Evolutionary conservation across 768 basidiomycete genomes (phyloP), one percentile per base, ranked within the genome.

Genomic region (Hericium coralloides): DNA sequence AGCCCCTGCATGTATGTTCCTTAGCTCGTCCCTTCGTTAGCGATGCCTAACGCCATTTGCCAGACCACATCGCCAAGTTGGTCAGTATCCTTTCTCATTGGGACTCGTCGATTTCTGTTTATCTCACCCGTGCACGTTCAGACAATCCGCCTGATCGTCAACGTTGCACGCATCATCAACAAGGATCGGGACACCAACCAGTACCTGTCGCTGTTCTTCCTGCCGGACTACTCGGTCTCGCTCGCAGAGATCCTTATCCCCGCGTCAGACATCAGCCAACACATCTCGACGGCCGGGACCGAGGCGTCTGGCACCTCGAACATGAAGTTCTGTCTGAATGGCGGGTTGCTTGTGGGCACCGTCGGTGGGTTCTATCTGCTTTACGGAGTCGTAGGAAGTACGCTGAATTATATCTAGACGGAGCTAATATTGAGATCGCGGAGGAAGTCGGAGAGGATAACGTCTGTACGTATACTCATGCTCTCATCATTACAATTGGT

Each of bases 221-320:
- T 99, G 18, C 95, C 97, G 0, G 95, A 98, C 69, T 99, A 99
- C 73, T 88, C 85, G 1, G 92, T 89, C 39, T 87, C 87, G 49
- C 70, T 89, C 49, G 88, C 90, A 1, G 90, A 92, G 67, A 74
- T 94, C 22, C 76, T 94, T 63, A 89, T 93, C 58, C 90, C 89
- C n/a, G 90, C 95, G 12, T 87, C 89, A 26, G 94, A 98, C 69
- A 89, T 98, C 74, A 87, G 84, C 59, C 92, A 97, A 67, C 95
- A 98, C 70, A 98, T 99, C 70, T 94, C 91, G 22, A 98, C 95
- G 14, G 97, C 95, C 3, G 95, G 95, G 38, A 98, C 95, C 2
- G 94, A 98, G 68, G 87, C 88, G 12, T 84, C 82, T 1, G 87
- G 85, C 37, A 88, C 87, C 41, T 88, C 84, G 7, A 91, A 89